Evolutionary conservation across 371 early-diverging fungal species (phyloP).

Genomic region (Syncephalastrum monosporum): DNA sequence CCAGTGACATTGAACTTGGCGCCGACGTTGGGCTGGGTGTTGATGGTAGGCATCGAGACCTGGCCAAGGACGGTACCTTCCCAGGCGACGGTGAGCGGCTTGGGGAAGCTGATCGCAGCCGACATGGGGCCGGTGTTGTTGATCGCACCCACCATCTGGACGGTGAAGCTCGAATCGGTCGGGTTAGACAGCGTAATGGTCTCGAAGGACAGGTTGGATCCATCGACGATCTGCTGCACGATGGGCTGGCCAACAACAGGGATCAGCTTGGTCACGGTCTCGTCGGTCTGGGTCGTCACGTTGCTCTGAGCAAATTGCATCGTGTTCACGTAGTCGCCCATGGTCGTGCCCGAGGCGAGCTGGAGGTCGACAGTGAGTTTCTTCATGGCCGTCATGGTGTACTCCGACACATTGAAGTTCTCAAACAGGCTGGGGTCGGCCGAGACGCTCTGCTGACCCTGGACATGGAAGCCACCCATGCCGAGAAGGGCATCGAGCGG

Average conservation of each 20-base stretch:
- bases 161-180: constrained; percentile 44
- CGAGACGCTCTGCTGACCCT: constrained; percentile 33
- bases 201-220: constrained; percentile 42
- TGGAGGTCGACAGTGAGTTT: constrained; percentile 49
- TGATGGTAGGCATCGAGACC: constrained; percentile 47
- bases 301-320: constrained; percentile 47
- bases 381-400: constrained; percentile 49
- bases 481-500: constrained; percentile 48
- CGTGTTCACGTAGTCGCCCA: constrained; percentile 50
- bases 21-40: constrained; percentile 45
- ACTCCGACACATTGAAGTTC: constrained; percentile 47
- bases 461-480: constrained; percentile 39
- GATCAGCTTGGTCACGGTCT: constrained; percentile 42
- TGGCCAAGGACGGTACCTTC: constrained; percentile 46
- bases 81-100: constrained; percentile 52
- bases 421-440: constrained; percentile 36
- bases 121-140: constrained; percentile 58
- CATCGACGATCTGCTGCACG: constrained; percentile 52
- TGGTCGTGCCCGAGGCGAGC: constrained; percentile 39
- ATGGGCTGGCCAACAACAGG: constrained; percentile 57
- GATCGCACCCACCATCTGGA: constrained; percentile 51
- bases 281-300: constrained; percentile 42
- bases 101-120: constrained; percentile 57
- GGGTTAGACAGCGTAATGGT: constrained; percentile 46
- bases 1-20: constrained; percentile 50